These are phyloP conservation scores for Hypoxylon sp. DNA, from an alignment of 2,329 filamentous ascomycete genomes.

Conservation along the genomic window DNA sequence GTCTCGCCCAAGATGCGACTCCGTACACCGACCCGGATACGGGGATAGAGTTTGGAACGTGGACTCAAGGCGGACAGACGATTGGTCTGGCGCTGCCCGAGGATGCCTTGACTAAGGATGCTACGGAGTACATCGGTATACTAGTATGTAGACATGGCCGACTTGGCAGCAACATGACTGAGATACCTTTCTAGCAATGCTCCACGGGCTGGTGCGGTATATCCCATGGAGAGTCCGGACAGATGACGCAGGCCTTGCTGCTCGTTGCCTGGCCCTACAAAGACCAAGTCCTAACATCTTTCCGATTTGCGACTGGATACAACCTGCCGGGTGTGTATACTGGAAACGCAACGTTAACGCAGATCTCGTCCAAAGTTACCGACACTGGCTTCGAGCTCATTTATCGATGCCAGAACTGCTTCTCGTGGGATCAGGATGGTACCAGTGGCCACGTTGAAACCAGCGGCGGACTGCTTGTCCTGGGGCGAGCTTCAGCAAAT, in stretches of 20 bases:
- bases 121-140: conserved; percentile 53
- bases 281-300: conserved; percentile 69
- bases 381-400: conserved; percentile 72
- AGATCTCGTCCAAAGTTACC: conserved; percentile 71
- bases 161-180: conserved; percentile 16
- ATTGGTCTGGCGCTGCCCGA: conserved; percentile 51
- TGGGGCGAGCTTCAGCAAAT: conserved; percentile 70
- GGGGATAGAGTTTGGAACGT: conserved; percentile 53
- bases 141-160: conserved; percentile 47
- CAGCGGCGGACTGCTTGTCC: conserved; percentile 60
- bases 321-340: conserved; percentile 70
- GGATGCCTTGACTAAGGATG: conserved; percentile 52
- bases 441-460: conserved; percentile 61
- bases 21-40: conserved; percentile 53
- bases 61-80: conserved; percentile 49
- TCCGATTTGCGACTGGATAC: conserved; percentile 73
- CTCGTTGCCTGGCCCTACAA: conserved; percentile 71
- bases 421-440: conserved; percentile 68
- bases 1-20: conserved; percentile 49
- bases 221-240: conserved; percentile 54
- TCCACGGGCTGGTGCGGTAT: conserved; percentile 53
- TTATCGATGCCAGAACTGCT: conserved; percentile 74
- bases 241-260: conserved; percentile 58
- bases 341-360: conserved; percentile 73
- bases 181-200: conserved; percentile 49